These are phyloP conservation scores for Trichosanthes truncata DNA, from an alignment of 306 rosid genomes.

Conservation along the genomic window DNA sequence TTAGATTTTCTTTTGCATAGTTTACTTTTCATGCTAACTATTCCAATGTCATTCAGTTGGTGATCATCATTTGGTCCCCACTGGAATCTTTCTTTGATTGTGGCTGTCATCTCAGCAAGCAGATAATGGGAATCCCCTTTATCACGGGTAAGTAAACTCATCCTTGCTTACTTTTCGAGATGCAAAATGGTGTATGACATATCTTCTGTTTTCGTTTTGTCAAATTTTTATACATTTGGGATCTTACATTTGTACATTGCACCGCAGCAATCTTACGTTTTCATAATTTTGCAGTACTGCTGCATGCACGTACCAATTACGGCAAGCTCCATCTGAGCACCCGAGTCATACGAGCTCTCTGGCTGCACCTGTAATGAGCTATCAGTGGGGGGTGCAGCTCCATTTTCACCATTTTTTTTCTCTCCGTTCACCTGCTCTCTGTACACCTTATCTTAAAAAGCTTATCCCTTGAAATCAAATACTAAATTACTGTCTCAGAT, in stretches of 20 bases:
- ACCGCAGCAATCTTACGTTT: not conserved
- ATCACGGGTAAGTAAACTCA: not conserved
- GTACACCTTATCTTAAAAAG: not conserved
- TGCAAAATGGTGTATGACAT: not conserved
- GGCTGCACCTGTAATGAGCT: not conserved
- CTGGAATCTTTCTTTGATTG: not conserved
- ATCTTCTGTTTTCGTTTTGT: not conserved
- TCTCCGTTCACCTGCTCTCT: not conserved
- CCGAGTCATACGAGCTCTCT: not conserved
- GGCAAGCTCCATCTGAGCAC: not conserved
- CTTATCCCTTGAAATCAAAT: not conserved
- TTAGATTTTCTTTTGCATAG: not conserved
- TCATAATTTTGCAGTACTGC: not conserved
- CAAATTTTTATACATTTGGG: not conserved
- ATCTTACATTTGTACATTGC: not conserved
- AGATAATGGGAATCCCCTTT: not conserved
- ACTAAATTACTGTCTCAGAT: not conserved
- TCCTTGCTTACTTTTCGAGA: not conserved
- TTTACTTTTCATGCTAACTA: not conserved
- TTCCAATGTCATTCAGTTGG: not conserved
- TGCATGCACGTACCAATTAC: not conserved
- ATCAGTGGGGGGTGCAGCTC: not conserved
- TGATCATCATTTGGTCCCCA: not conserved
- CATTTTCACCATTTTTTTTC: not conserved
- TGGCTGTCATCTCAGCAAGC: not conserved